phyloP scores from a whole-genome alignment of 2,329 filamentous ascomycete genomes.

The Talaromyces marneffei region DNA sequence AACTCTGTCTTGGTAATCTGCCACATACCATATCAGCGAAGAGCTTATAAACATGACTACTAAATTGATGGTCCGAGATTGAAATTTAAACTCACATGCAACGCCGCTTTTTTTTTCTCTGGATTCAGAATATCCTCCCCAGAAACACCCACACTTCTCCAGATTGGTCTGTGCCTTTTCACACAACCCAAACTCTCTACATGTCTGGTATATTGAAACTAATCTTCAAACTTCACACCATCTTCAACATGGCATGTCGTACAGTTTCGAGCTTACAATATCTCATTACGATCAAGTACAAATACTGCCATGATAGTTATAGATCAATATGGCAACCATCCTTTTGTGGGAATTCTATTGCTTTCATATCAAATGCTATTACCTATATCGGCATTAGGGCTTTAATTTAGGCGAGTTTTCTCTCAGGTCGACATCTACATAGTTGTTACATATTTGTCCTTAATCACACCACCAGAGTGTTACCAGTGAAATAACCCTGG shows the following conservation, averaged over 20 bases:
- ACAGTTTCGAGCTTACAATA: no score
- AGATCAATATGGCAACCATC: no score
- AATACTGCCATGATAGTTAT: slow-evolving; percentile 38
- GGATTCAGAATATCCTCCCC: slow-evolving; percentile 52
- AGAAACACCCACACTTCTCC: slow-evolving; percentile 50
- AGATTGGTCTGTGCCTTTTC: slow-evolving; percentile 53
- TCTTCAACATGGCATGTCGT: slow-evolving; percentile 45
- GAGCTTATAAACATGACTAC: not conserved
- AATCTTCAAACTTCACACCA: slow-evolving; percentile 51
- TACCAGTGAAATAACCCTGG: not conserved
- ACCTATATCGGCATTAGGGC: not conserved
- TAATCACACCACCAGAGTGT: not conserved
- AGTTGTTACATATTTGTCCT: not conserved
- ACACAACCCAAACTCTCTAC: slow-evolving; percentile 54
- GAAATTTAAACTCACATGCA: slow-evolving; percentile 34
- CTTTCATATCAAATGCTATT: not conserved
- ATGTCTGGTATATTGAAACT: slow-evolving; percentile 52
- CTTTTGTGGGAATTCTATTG: no score
- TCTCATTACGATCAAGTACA: slow-evolving; percentile 51
- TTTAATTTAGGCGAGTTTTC: not conserved
- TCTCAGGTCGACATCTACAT: not conserved
- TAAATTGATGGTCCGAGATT: slow-evolving; percentile 10
- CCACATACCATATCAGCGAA: not conserved
- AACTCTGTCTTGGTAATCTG: slow-evolving; percentile 45
- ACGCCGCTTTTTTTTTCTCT: slow-evolving; percentile 54